Evolutionary conservation across 1,139 yeast genomes (phyloP), one percentile per base, ranked within the genome.

Genomic region (Zygoascus hellenicus): DNA sequence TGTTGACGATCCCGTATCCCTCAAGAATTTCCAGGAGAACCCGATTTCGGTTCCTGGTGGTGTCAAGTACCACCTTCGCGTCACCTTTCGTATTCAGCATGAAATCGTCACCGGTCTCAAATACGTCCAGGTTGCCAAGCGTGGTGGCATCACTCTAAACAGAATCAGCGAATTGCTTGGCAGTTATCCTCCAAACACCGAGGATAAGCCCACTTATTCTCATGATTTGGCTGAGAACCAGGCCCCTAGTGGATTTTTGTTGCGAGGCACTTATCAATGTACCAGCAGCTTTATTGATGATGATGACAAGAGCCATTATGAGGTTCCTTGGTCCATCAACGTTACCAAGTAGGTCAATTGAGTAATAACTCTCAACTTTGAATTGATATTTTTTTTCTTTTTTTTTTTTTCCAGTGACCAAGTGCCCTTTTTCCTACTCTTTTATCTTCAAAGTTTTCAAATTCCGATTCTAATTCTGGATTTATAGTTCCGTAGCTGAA

Each of bases 81-180:
- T 88, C 60, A 82, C 78, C 59, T 90, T 89, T 69, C 78, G 90
- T 57, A 84, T 90, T 36, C 97, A 89, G 67, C 94, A 86, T 62
- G 95, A 86, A 62, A 87, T 89, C 57, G 83, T 90, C 57, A 88
- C 97, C 4, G 97, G 97, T 0, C 76, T 90, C 62, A 81, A 83
- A 63, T 90, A 89, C 66, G 76, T 86, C 56, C 96, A 88, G 65
- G 80, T 80, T 35, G 84, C 89, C 51, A 88, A 87, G 66, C 85
- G 90, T 61, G 80, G 89, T 2, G 96, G 96, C 33, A 83, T 90
- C 54, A 77, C 92, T 35, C 89, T 89, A 41, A 96, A 88, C 62
- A 86, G 83, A 66, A 70, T 82, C 44, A 95, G 87, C 57, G 96
- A 88, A 65, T 94, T 94, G 43, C 73, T 87, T 63, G 97, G 97